Evolutionary conservation across 768 basidiomycete species (phyloP).

Genomic region (Boletus sp.): DNA sequence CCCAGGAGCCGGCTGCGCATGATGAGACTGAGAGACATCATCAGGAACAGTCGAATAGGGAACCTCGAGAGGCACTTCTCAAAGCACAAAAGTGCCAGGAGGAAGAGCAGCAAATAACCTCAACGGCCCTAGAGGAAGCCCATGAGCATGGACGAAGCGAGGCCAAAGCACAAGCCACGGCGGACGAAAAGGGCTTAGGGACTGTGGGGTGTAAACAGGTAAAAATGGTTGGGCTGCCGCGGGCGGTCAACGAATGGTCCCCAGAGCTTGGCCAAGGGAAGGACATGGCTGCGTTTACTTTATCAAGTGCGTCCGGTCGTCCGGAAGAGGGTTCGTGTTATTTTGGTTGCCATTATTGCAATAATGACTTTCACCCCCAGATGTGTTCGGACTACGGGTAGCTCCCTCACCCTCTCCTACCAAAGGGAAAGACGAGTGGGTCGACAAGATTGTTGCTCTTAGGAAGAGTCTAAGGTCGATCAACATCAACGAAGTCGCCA

Average conservation of each 20-base stretch:
- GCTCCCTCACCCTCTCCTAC: conserved; percentile 32
- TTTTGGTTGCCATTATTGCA: not conserved
- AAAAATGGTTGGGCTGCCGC: not conserved
- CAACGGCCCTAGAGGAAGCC: not conserved
- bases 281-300: not conserved
- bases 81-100: not conserved
- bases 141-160: not conserved
- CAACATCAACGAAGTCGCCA: conserved; percentile 52
- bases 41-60: conserved; percentile 12
- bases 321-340: conserved; percentile 25
- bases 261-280: not conserved
- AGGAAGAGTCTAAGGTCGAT: conserved; percentile 61
- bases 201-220: not conserved
- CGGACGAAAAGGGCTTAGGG: not conserved
- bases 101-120: not conserved
- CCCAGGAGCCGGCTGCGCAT: conserved; percentile 14
- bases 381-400: conserved; percentile 53
- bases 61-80: not conserved
- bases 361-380: conserved; percentile 31
- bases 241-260: not conserved
- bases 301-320: not conserved
- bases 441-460: conserved; percentile 48
- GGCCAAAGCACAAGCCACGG: not conserved
- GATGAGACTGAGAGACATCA: conserved; percentile 29
- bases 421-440: conserved; percentile 44